These are phyloP conservation scores for Mortierella polycephala DNA, from an alignment of 371 early-diverging fungal species.

Conservation along the genomic window DNA sequence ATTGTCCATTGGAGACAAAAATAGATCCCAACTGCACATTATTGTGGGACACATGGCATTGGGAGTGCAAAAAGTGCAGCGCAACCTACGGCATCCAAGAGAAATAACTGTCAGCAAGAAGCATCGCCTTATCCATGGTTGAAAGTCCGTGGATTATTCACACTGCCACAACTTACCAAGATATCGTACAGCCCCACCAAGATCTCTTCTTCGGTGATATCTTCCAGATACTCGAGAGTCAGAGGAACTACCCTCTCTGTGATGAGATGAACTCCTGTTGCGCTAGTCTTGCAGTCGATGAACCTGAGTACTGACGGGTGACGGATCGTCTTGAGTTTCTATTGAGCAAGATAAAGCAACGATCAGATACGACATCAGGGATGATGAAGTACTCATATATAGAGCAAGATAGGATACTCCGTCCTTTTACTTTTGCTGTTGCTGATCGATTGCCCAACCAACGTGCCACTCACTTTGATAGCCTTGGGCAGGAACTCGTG, in stretches of 20 bases:
- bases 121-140: no score
- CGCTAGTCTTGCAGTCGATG: constrained; percentile 49
- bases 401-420: neutral
- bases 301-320: constrained; percentile 53
- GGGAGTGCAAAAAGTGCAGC: constrained; percentile 50
- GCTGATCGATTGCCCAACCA: no score
- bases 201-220: constrained; percentile 46
- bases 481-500: constrained; percentile 52
- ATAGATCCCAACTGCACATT: constrained; percentile 50
- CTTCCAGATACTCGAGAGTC: constrained; percentile 42
- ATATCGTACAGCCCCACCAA: constrained; percentile 49
- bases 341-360: constrained; percentile 3
- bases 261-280: constrained; percentile 42
- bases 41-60: constrained; percentile 49
- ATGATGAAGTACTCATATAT: neutral
- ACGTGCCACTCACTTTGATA: constrained; percentile 27
- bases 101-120: neutral
- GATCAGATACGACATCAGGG: neutral
- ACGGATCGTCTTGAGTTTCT: constrained; percentile 53
- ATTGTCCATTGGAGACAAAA: constrained; percentile 51
- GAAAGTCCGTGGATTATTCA: neutral
- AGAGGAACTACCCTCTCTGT: constrained; percentile 46
- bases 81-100: constrained; percentile 28
- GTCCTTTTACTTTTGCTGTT: neutral
- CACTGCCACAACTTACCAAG: constrained; percentile 24